Evolutionary conservation across 2,329 filamentous ascomycete genomes (phyloP).

Genomic region (Colletotrichum sp.): DNA sequence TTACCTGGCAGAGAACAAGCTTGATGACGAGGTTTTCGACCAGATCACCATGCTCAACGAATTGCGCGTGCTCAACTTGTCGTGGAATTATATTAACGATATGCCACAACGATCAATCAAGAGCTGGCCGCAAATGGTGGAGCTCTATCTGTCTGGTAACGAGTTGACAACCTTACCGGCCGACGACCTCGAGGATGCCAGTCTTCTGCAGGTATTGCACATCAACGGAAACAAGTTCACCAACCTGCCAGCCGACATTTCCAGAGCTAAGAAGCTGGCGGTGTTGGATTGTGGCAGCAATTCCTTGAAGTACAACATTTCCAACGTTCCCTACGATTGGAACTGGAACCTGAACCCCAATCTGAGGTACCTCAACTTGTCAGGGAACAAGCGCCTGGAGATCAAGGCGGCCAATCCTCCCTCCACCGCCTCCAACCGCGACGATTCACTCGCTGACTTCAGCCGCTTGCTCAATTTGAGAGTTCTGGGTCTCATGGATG

Average conservation of each 20-base stretch:
- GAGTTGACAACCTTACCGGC: conserved; percentile 89
- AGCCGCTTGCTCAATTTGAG: conserved; percentile 82
- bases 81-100: conserved; percentile 93
- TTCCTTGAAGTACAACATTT: conserved; percentile 96
- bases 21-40: conserved; percentile 95
- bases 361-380: conserved; percentile 92
- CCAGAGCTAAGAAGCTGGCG: conserved; percentile 88
- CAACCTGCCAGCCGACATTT: conserved; percentile 92
- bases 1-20: conserved; percentile 89
- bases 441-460: conserved; percentile 85
- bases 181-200: conserved; percentile 91
- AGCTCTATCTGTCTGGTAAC: conserved; percentile 95
- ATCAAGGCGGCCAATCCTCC: conserved; percentile 73
- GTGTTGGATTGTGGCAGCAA: conserved; percentile 96
- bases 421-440: conserved; percentile 61
- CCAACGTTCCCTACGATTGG: conserved; percentile 99
- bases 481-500: conserved; percentile 95
- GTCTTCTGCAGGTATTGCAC: conserved; percentile 85
- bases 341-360: conserved; percentile 99
- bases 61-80: conserved; percentile 86
- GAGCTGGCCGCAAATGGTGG: conserved; percentile 87
- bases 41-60: conserved; percentile 84
- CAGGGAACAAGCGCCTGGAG: conserved; percentile 94
- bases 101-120: conserved; percentile 88
- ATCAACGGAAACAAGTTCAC: conserved; percentile 99